Percentiles rank a stretch among this genome's conserved stretches.
Evolutionary conservation across 805 yeast species (phyloP).

Genomic region (Pichia nanzhaoensis): DNA sequence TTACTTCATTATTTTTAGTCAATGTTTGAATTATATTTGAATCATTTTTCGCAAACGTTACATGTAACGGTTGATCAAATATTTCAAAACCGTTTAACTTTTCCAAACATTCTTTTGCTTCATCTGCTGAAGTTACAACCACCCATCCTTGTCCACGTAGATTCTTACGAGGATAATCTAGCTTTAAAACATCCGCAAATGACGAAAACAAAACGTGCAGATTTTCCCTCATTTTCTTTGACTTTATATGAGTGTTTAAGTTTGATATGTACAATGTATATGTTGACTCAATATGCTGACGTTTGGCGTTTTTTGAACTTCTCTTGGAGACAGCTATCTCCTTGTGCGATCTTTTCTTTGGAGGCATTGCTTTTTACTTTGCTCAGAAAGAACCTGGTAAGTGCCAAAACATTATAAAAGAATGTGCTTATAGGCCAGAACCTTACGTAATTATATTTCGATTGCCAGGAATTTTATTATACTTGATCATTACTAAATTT

Average conservation of each 20-base stretch:
- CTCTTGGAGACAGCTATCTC: not conserved
- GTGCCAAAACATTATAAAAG: too few relatives aligned
- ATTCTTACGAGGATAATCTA: slow-evolving; percentile 36
- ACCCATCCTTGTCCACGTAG: slow-evolving; percentile 66
- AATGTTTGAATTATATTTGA: slow-evolving; percentile 20
- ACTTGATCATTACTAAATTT: too few relatives aligned
- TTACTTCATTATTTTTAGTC: not conserved
- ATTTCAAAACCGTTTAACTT: slow-evolving; percentile 41
- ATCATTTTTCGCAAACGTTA: slow-evolving; percentile 37
- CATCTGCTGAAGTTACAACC: slow-evolving; percentile 40
- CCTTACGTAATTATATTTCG: not conserved
- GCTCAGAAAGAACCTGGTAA: too few relatives aligned
- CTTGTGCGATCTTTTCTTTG: slow-evolving; percentile 11
- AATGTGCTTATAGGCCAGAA: too few relatives aligned
- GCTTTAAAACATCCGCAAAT: slow-evolving; percentile 57
- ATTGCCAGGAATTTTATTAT: not conserved
- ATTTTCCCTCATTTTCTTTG: slow-evolving; percentile 40
- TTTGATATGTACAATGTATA: slow-evolving; percentile 54
- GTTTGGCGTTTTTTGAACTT: not conserved
- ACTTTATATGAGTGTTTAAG: slow-evolving; percentile 49
- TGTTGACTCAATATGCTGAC: slow-evolving; percentile 7
- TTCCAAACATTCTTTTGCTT: slow-evolving; percentile 46
- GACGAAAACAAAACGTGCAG: slow-evolving; percentile 53
- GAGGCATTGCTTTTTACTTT: slow-evolving; percentile 8
- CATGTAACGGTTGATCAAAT: slow-evolving; percentile 44